Evolutionary conservation across 73 alveolate genomes (phyloP), one percentile per base, ranked within the genome.

Genomic region (Breviolum minutum): DNA sequence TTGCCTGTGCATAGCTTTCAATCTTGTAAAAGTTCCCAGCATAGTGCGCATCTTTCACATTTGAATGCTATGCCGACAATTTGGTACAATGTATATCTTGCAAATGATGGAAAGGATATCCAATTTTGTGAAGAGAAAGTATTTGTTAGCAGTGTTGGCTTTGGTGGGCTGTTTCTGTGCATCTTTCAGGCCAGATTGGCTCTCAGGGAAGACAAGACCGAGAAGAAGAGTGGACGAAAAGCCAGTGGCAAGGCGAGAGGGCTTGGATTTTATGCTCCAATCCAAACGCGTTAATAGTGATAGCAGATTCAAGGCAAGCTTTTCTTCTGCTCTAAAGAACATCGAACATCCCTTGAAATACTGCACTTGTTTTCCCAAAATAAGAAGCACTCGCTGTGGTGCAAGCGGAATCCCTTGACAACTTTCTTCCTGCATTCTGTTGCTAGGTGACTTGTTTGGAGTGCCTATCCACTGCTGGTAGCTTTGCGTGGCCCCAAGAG

Each of bases 391-490:
- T 40, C 54, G 54, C 54, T 40, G 54, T 40, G 54, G 5, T 40
- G 54, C 54, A 40, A 40, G 54, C 54, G 54, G 54, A 40, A 40
- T 40, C 54, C 54, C 54, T 3, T 40, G 54, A 3, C 54, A 40
- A 2, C 54, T 40, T 40, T 40, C 54, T 40, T 40, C 54, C 54
- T 40, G 54, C 54, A 40, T 40, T 40, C 54, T 40, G 40, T n/a
- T 20, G n/a, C 32, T 73, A 90, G 97, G 97, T 90, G 87, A 90
- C 97, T 30, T 71, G 87, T 63, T 77, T 90, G 97, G 87, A 64
- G 32, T 90, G 66, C 97, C 63, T 90, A 73, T 81, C 87, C 32
- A 62, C 74, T 54, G 97, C 97, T 26, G 97, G 97, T 73, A 90
- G 97, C 76, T 90, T 90, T 26, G 97, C 97, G 29, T 22, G 26